Evolutionary conservation across 164 flowering plant genomes (phyloP), one percentile per base, ranked within the genome.

Genomic region (Dillenia turbinata): DNA sequence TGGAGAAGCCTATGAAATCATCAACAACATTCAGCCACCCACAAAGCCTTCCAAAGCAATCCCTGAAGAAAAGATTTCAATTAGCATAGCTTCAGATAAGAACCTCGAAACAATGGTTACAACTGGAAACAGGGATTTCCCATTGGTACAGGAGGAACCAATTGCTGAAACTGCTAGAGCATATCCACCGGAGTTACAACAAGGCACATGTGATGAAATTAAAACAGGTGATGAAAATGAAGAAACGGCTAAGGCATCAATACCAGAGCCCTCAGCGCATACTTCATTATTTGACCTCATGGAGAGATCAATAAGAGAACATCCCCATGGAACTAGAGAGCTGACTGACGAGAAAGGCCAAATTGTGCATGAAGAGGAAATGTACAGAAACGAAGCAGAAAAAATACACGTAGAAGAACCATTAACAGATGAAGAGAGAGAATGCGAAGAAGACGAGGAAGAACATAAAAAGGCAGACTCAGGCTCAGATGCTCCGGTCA

Each of bases 401-500:
- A 49, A 52, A 46, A 40, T 43, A 51, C 63, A 71, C 56, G 63
- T 47, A 10, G 81, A 71, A 52, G 83, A 76, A 57, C 60, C 57
- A 22, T 72, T 72, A 62, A 52, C 68, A 60, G 78, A 75, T 45
- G 76, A 69, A 61, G 79, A 79, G 33, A 49, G 52, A 64, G 22
- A 69, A 75, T 46, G 65, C 12, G 79, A 68, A 40, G 85, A 75
- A 59, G 73, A 66, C 62, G 74, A 67, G 9, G 63, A 71, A 12
- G 80, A 84, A 54, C 74, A 73, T 15, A 65, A 73, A 63, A 69
- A 65, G 64, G 59, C 44, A 12, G 81, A 71, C 61, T 65, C 79
- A 0, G 70, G 78, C 33, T 76, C 75, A 13, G 86, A 83, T 50
- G 75, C 80, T 33, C 88, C 79, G 0, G 83, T 85, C 65, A 76